Base-by-base conservation (phyloP, 2,329 filamentous ascomycete genomes). In the Ambrosiella xylebori region DNA sequence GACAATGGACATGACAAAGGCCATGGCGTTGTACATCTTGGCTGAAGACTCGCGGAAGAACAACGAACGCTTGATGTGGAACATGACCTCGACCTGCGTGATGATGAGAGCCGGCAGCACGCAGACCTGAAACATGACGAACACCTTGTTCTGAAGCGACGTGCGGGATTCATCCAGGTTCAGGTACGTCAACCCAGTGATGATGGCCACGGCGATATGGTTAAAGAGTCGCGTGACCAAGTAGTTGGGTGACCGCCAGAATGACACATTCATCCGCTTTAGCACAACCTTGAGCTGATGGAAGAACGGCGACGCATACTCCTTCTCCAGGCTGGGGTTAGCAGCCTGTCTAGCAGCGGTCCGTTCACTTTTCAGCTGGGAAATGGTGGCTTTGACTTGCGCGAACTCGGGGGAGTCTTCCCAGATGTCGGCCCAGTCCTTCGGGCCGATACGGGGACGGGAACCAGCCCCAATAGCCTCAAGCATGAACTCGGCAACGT, bases 221-320 rank as follows among this genome's bases (percentile, higher is more conserved):
- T 86, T 90, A 74, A 91, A 94, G 15, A 95, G 73, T 15, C 88
- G 80, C 0, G 88, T 94, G 69, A 94, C 93, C 56, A 88, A 82
- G 68, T 95, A 95, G 71, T 94, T 89, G 40, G 86, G 86, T 1
- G 85, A 86, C 47, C 89, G 78, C 87, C 87, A 95, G 73, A 86
- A 91, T 0, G 86, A 78, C 2, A 88, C 73, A 68, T 88, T 85
- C 63, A 84, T 88, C 59, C 90, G 82, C 59, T 72, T 75, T 63
- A 81, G 77, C 37, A 95, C 88, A 1, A 86, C 71, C 69, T 81
- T 84, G 68, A 94, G 79, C 73, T 95, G 90, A 68, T 89, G 86
- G 71, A 72, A 73, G 7, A 89, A 69, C 0, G 90, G 86, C 0
- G 88, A 90, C 0, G 90, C 90, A 64, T 86, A 95, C 69, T 95